phyloP scores from a whole-genome alignment of 306 rosid species.

The Glycine soja region DNA sequence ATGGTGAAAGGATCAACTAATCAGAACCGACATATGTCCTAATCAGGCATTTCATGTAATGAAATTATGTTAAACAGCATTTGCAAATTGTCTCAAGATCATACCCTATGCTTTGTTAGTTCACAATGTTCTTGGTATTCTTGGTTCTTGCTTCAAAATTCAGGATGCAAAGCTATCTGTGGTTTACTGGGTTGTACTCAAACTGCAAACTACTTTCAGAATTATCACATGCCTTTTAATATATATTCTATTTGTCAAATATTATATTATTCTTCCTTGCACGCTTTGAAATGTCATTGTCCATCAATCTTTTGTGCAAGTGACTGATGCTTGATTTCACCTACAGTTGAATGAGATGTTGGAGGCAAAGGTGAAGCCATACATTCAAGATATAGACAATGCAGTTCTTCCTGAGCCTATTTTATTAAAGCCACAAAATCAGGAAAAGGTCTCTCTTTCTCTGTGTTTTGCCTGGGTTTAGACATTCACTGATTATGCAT shows the following conservation, averaged over 20 bases:
- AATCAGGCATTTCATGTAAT: conserved; percentile 33
- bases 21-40: conserved; percentile 21
- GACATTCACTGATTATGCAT: conserved; percentile 32
- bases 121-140: conserved; percentile 4
- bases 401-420: conserved; percentile 76
- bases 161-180: background rate
- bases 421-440: conserved; percentile 61
- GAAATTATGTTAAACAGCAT: conserved; percentile 31
- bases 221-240: background rate
- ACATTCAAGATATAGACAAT: conserved; percentile 57
- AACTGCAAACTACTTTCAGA: conserved; percentile 5
- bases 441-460: conserved; percentile 64
- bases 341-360: conserved; percentile 82
- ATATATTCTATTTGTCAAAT: background rate
- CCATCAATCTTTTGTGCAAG: conserved; percentile 13
- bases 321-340: conserved; percentile 41
- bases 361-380: conserved; percentile 84
- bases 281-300: background rate
- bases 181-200: conserved; percentile 14
- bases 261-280: background rate
- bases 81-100: conserved; percentile 5
- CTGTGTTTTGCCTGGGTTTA: background rate
- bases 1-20: conserved; percentile 16
- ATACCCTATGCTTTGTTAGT: conserved; percentile 10
- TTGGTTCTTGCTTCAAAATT: conserved; percentile 18